phyloP scores from a whole-genome alignment of 1,139 yeast genomes.

The Yamadazyma blattariae region DNA sequence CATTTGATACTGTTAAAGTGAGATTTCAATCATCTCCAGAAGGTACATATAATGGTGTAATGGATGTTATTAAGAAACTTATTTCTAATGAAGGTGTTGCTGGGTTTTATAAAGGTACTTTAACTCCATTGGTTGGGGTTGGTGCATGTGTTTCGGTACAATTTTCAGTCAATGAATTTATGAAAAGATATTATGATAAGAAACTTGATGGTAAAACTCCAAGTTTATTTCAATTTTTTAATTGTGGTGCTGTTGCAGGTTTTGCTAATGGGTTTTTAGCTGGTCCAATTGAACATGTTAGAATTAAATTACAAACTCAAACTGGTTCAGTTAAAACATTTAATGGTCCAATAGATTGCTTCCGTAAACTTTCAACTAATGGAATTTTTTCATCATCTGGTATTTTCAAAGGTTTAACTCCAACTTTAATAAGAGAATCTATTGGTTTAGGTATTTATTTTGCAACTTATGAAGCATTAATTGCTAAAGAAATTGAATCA shows the following conservation, averaged over 20 bases:
- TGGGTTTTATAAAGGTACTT: slow-evolving; percentile 88
- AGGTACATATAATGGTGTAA: slow-evolving; percentile 70
- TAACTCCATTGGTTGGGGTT: slow-evolving; percentile 82
- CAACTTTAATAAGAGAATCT: slow-evolving; percentile 80
- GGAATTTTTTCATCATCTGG: slow-evolving; percentile 47
- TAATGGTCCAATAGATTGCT: slow-evolving; percentile 80
- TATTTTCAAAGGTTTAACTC: slow-evolving; percentile 72
- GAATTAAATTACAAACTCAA: slow-evolving; percentile 88
- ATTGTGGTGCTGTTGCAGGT: slow-evolving; percentile 87
- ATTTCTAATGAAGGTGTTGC: slow-evolving; percentile 69
- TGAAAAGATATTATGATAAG: slow-evolving; percentile 71
- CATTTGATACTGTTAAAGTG: slow-evolving; percentile 88
- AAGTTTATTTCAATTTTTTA: slow-evolving; percentile 59
- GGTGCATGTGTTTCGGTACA: slow-evolving; percentile 90
- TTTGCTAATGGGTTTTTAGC: slow-evolving; percentile 85
- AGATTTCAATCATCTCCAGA: slow-evolving; percentile 82
- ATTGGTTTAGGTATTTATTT: slow-evolving; percentile 89
- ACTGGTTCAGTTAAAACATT: slow-evolving; percentile 47
- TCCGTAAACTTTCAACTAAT: slow-evolving; percentile 51
- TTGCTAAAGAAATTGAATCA: slow-evolving; percentile 59
- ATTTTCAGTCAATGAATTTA: slow-evolving; percentile 83
- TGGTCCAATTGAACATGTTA: slow-evolving; percentile 88
- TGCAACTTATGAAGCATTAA: slow-evolving; percentile 82
- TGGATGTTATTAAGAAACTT: slow-evolving; percentile 71
- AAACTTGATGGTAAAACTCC: slow-evolving; percentile 39